phyloP scores from a whole-genome alignment of 257 asterid species.

The Solanum chmielewskii region DNA sequence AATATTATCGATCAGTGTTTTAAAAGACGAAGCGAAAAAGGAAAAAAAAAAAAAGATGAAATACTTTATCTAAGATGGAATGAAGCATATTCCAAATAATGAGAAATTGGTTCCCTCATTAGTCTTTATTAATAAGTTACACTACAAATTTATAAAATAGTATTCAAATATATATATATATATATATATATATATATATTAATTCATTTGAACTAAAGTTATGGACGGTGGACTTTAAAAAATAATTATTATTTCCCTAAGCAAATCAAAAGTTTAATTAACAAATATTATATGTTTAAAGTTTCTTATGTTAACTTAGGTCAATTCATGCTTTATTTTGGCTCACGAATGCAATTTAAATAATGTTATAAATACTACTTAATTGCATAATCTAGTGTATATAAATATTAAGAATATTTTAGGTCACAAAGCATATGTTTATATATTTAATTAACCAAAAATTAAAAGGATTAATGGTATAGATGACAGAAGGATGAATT shows the following conservation, averaged over 20 bases:
- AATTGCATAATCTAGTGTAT: not conserved
- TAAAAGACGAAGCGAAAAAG: not conserved
- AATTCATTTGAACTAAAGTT: not conserved
- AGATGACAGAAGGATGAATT: conserved; percentile 9
- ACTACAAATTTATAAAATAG: not conserved
- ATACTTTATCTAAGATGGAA: not conserved
- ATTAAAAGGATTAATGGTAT: not conserved
- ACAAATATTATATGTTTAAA: not conserved
- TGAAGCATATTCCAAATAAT: not conserved
- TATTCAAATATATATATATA: not conserved
- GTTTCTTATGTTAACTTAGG: not conserved
- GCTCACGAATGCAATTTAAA: not conserved
- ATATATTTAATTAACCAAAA: not conserved
- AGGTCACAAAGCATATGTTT: not conserved
- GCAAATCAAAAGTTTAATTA: not conserved
- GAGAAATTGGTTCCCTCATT: not conserved
- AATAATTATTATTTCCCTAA: not conserved
- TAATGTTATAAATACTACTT: not conserved
- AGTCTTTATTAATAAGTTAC: not conserved
- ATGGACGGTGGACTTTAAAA: conserved; percentile 1
- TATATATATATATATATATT: too few species aligned
- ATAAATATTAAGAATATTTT: not conserved
- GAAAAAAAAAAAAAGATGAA: not conserved
- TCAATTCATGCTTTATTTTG: conserved; percentile 1
- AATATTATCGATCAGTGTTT: not conserved